Base-by-base conservation (phyloP, 225 moss, liverwort and hornwort genomes). In the Physcomitrium patens region DNA sequence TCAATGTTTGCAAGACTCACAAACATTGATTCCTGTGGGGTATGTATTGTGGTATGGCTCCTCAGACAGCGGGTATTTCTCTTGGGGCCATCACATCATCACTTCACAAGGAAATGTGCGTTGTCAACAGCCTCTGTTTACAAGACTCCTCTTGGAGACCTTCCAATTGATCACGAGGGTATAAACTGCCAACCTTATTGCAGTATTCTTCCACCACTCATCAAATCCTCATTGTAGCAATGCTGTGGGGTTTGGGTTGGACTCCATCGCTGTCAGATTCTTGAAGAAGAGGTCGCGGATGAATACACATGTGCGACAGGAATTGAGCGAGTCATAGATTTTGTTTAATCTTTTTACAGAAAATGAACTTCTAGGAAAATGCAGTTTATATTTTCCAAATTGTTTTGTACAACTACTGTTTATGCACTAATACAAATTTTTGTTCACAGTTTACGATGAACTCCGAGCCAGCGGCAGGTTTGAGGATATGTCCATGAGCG, bases 81-180 rank as follows among this genome's bases (percentile, higher is more conserved):
- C 69, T 86, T 93, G 44, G 93, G 93, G 52, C 93, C 93, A 76
- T 93, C 93, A 26, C 93, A 93, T 70, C 87, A 93, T 75, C 71
- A 91, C 77, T 87, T 82, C 72, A 93, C 93, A 17, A 86, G 89
- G 76, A 93, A 93, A 78, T 93, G 91, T 81, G 87, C 87, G 55
- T 79, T 93, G 37, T 93, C 93, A 10, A 87, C 82, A 75, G 85
- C 84, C 18, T 78, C 87, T 68, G 42, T 84, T 10, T 93, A 91
- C 82, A 87, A 87, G 74, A 93, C 93, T 58, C 93, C 93, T 10
- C 82, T 93, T 68, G 91, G 93, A 41, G 87, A 93, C 68, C 82
- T 93, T 44, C 91, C 89, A 12, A 89, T 93, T 41, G 93, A 93
- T 76, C 82, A 77, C 65, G 87, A 89, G 91, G 83, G 93, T 93